Base-by-base conservation (phyloP, 2,329 filamentous ascomycete genomes). In the Tothia fuscella region DNA sequence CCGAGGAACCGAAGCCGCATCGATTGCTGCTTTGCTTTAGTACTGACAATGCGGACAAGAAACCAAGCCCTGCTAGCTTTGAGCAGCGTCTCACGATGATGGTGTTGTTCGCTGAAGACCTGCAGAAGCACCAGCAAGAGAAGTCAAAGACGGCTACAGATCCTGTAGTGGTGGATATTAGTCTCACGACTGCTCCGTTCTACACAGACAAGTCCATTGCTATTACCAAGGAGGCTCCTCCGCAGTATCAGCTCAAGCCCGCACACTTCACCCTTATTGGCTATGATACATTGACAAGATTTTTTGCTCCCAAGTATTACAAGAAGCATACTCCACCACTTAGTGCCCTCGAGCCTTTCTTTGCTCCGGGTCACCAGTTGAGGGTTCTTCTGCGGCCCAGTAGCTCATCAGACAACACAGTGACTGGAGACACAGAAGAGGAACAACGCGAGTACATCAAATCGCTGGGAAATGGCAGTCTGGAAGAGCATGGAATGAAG, bases 291-390 rank as follows among this genome's bases (percentile, higher is more conserved):
- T 61, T 88, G 5, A 74, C 81, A 13, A 72, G 83, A 16, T 75
- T 89, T 40, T 74, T 83, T 41, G 67, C 82, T 37, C 71, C 80
- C 0, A 83, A 81, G 55, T 89, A 89, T 60, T 85, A 86, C 53
- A 55, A 58, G 5, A 50, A 56, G 41, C 48, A 64, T 53, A 26
- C 57, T 42, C 54, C 64, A 54, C 51, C 80, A 47, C 65, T 74
- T 10, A 59, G 57, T 0, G 72, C 73, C 0, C 64, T 89, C 2
- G 63, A 63, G 2, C 74, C 76, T 0, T 82, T 86, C 53, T 78
- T 88, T 48, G 60, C 63, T 19, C 54, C 57, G 1, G 66, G 67
- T 10, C 73, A 83, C 41, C 64, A 66, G 43, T 58, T 88, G 40
- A 65, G 75, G 10, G 76, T 86, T 2, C 80, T 74, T 38, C 70